Conservation (phyloP, 106 monocot species). For the Amphibolis antarctica region DNA sequence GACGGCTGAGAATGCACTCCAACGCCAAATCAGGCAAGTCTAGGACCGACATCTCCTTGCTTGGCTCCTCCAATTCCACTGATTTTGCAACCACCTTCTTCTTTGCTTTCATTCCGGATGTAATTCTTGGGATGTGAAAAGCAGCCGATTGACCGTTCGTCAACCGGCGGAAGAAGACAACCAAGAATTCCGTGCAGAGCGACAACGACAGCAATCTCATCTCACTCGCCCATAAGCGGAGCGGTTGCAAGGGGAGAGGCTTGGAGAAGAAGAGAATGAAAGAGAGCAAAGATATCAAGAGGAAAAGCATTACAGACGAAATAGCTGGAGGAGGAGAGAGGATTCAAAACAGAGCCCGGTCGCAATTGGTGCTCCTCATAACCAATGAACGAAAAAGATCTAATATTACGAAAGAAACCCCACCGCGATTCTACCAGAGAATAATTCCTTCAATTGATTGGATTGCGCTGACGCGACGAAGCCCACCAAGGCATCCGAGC, state of each 20-base stretch:
- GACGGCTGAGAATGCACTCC: constrained; percentile 56
- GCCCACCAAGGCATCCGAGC: background rate
- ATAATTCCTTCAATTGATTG: background rate
- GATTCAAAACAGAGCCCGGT: background rate
- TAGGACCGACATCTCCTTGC: constrained; percentile 29
- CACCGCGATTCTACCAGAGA: background rate
- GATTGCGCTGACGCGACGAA: background rate
- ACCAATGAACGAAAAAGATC: too few species aligned
- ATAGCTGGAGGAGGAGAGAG: constrained; percentile 3
- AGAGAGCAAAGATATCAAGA: constrained; percentile 37
- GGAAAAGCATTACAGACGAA: constrained; percentile 56
- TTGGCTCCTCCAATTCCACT: constrained; percentile 6
- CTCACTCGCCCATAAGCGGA: constrained; percentile 31
- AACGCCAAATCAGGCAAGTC: constrained; percentile 72
- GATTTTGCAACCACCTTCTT: constrained; percentile 10
- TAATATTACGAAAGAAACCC: background rate
- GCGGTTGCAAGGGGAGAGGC: constrained; percentile 19
- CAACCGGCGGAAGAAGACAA: constrained; percentile 6
- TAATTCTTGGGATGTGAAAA: background rate
- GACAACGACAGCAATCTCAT: constrained; percentile 18
- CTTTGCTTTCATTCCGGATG: constrained; percentile 11
- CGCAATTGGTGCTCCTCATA: too few species aligned
- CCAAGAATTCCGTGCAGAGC: constrained; percentile 25
- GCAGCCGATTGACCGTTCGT: background rate
- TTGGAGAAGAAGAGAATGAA: constrained; percentile 29